Evolutionary conservation across 306 rosid species (phyloP), one percentile per base, ranked within the genome.

Genomic region (Vigna reflexopilosa): DNA sequence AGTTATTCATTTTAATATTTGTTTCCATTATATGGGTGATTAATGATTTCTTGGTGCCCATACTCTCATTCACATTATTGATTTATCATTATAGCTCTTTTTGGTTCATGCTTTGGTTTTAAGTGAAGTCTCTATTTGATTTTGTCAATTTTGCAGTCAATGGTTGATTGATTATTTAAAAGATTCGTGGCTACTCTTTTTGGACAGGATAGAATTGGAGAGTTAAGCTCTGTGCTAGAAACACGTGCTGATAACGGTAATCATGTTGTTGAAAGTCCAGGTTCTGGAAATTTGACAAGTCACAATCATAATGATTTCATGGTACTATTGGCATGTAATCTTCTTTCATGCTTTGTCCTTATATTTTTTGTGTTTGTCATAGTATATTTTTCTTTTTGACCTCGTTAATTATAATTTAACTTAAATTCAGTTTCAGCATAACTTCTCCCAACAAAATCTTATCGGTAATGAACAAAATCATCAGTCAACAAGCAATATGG

Each of bases 201-300:
- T 22, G 83, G 64, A 58, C 95, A 92, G 96, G 97, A 94, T 80
- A 89, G 87, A 88, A 87, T 90, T 74, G 86, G 88, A 80, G 91
- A 90, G 83, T 76, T 88, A 85, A 72, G 78, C 63, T 81, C 95
- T 10, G 78, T 78, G 51, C 79, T 67, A 63, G 87, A 85, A 72
- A 80, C 30, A 52, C 90, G 68, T 72, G 84, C 67, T 54, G 89
- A 83, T 79, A 84, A 69, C 85, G 88, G 85, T 77, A 83, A 77
- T 82, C 90, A 44, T 72, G 77, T 88, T 85, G 89, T 88, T 80
- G 88, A 80, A 42, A 86, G 80, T 69, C 83, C 77, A 32, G 87
- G 72, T 72, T 73, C 89, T 59, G 82, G 75, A 48, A 82, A 70
- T 74, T 63, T 83, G 89, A 84, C 72, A 6, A 87, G 80, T 58